phyloP scores from a whole-genome alignment of 106 monocot genomes.

The Dactylorhiza incarnata region DNA sequence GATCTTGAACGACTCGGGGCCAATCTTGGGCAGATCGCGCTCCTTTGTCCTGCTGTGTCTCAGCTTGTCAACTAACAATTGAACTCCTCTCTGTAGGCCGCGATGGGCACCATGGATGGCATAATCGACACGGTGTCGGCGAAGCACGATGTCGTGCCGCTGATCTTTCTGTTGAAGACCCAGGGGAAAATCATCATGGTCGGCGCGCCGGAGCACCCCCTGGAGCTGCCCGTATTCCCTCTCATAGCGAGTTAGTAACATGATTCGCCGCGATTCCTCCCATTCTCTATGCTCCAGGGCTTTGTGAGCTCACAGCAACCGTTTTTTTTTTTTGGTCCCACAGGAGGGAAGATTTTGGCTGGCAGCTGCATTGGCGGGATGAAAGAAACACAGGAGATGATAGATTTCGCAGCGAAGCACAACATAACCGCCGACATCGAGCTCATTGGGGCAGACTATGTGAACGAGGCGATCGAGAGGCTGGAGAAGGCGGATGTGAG shows the following conservation, averaged over 20 bases:
- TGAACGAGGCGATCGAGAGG: conserved; percentile 62
- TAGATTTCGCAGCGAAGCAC: conserved; percentile 74
- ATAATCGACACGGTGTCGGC: conserved; percentile 85
- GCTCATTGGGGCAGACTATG: conserved; percentile 46
- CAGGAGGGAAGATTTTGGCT: conserved; percentile 52
- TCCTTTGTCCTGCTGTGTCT: not conserved
- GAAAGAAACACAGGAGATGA: conserved; percentile 80
- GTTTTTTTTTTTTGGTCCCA: not conserved
- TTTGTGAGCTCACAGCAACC: not conserved
- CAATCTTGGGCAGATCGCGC: not conserved
- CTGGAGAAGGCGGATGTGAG: conserved; percentile 56
- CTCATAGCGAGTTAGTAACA: conserved; percentile 29
- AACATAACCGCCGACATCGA: conserved; percentile 68
- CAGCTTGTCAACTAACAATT: not conserved
- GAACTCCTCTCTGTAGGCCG: conserved; percentile 31
- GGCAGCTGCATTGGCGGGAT: conserved; percentile 75
- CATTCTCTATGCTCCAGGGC: too few species aligned
- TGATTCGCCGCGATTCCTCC: not conserved
- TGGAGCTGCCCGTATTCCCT: conserved; percentile 49
- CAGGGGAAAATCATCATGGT: conserved; percentile 69
- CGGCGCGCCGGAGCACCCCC: conserved; percentile 53
- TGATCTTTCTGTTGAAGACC: conserved; percentile 49
- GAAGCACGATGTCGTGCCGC: conserved; percentile 30
- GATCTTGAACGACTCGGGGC: too few species aligned
- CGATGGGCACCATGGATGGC: conserved; percentile 75